These are phyloP conservation scores for Vitis labrusca DNA, from an alignment of 164 flowering plant species.

Conservation along the genomic window DNA sequence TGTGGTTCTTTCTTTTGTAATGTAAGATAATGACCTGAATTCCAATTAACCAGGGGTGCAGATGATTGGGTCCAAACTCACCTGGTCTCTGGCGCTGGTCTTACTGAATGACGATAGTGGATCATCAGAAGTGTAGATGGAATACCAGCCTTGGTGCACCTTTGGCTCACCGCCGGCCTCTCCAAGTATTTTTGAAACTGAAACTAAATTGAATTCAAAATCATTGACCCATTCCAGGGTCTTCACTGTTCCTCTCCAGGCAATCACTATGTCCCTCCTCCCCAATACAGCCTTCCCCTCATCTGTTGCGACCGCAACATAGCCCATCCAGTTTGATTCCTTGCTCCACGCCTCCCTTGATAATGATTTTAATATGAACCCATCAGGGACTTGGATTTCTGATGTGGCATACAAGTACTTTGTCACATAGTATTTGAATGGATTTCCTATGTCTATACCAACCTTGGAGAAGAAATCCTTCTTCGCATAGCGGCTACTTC, in stretches of 20 bases:
- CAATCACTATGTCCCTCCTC: constrained; percentile 50
- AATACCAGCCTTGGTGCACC: constrained; percentile 60
- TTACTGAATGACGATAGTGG: constrained; percentile 35
- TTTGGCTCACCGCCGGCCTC: constrained; percentile 6
- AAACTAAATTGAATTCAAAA: constrained; percentile 36
- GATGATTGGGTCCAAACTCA: constrained; percentile 6
- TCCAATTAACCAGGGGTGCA: no score
- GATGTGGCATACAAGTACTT: constrained; percentile 49
- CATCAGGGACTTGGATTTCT: constrained; percentile 36
- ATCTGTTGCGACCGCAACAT: constrained; percentile 49
- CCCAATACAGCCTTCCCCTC: constrained; percentile 36
- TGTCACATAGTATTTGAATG: constrained; percentile 36
- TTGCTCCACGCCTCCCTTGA: constrained; percentile 61
- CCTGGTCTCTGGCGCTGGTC: constrained; percentile 61
- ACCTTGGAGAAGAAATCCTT: constrained; percentile 34
- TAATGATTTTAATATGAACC: constrained; percentile 33
- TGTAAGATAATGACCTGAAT: no score
- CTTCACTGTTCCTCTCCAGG: constrained; percentile 49
- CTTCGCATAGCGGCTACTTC: constrained; percentile 37
- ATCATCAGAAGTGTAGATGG: constrained; percentile 54
- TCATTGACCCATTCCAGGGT: constrained; percentile 47
- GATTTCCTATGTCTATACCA: constrained; percentile 28
- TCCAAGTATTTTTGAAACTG: constrained; percentile 27
- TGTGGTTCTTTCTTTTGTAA: no score
- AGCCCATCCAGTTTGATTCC: constrained; percentile 68